Conservation (phyloP, 345 rosid genomes). For the Gossypium raimondii region DNA sequence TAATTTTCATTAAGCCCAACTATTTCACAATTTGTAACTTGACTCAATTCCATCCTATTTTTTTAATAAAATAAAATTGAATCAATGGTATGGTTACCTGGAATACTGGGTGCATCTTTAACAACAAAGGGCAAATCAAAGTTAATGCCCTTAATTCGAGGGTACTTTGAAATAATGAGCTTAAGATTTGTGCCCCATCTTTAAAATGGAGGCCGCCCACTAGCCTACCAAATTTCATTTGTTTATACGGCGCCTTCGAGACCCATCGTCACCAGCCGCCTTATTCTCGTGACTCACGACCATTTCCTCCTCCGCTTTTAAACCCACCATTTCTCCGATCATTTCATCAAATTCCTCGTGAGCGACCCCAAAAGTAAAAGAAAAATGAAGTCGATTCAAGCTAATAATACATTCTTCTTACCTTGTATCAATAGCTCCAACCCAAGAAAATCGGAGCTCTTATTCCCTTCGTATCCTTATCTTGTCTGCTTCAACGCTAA, state of each 20-base stretch:
- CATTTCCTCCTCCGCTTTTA: background rate
- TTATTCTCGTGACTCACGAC: background rate
- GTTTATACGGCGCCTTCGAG: too few relatives aligned
- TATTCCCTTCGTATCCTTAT: background rate
- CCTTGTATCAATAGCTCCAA: background rate
- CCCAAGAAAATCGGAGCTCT: background rate
- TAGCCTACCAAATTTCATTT: too few relatives aligned
- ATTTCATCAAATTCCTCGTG: too few relatives aligned
- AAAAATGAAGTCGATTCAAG: background rate
- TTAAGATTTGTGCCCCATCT: too few relatives aligned
- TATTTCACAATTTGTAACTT: background rate
- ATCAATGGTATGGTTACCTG: constrained; percentile 18
- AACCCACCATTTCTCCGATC: background rate
- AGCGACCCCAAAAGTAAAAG: background rate
- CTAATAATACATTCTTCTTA: background rate
- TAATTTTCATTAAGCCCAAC: too few relatives aligned
- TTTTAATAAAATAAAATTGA: background rate
- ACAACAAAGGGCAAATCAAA: constrained; percentile 24
- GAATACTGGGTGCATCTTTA: constrained; percentile 28
- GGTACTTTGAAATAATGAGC: too few relatives aligned
- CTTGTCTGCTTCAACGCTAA: constrained; percentile 1
- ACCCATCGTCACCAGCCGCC: constrained; percentile 7
- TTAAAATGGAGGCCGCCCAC: too few relatives aligned
- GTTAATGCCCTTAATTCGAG: too few relatives aligned
- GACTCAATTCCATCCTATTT: background rate